These are phyloP conservation scores for Boletus speciosus DNA, from an alignment of 768 basidiomycete species.

Conservation along the genomic window DNA sequence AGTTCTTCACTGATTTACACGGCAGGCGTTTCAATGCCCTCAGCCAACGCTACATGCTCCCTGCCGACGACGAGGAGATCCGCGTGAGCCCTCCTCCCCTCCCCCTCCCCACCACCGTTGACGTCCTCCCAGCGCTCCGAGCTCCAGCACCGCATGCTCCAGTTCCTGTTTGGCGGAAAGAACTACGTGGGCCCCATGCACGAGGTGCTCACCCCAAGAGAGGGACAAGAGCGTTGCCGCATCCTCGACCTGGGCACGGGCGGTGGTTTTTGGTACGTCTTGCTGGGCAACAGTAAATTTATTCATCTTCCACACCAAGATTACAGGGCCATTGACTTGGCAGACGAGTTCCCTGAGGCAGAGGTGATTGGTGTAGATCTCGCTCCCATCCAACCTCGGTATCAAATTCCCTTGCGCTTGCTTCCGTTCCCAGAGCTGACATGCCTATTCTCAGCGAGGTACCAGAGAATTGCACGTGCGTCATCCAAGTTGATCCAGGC, in stretches of 20 bases:
- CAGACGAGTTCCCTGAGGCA: slow-evolving; percentile 64
- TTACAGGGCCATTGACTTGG: slow-evolving; percentile 67
- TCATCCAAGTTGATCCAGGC: slow-evolving; percentile 9
- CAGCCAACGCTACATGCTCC: slow-evolving; percentile 57
- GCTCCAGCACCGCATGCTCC: slow-evolving; percentile 60
- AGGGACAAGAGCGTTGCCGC: slow-evolving; percentile 30
- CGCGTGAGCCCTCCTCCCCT: slow-evolving; percentile 37
- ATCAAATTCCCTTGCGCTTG: slow-evolving; percentile 11
- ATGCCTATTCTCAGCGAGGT: slow-evolving; percentile 44
- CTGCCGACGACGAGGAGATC: slow-evolving; percentile 64
- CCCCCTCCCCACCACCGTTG: neutral
- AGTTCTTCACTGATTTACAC: slow-evolving; percentile 52
- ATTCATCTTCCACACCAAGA: neutral
- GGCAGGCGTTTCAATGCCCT: slow-evolving; percentile 54
- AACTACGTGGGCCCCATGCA: slow-evolving; percentile 66
- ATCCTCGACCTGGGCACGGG: slow-evolving; percentile 73
- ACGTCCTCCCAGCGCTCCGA: slow-evolving; percentile 51
- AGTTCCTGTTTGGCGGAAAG: slow-evolving; percentile 60
- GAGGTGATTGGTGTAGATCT: slow-evolving; percentile 71
- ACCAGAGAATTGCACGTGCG: slow-evolving; percentile 73
- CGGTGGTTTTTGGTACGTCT: slow-evolving; percentile 53
- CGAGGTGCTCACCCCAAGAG: slow-evolving; percentile 44
- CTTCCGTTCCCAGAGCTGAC: slow-evolving; percentile 12
- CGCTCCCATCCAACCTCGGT: slow-evolving; percentile 72
- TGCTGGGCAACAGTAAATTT: neutral